Base-by-base conservation (phyloP, 352 stramenopile species). In the Saprolegnia parasitica region DNA sequence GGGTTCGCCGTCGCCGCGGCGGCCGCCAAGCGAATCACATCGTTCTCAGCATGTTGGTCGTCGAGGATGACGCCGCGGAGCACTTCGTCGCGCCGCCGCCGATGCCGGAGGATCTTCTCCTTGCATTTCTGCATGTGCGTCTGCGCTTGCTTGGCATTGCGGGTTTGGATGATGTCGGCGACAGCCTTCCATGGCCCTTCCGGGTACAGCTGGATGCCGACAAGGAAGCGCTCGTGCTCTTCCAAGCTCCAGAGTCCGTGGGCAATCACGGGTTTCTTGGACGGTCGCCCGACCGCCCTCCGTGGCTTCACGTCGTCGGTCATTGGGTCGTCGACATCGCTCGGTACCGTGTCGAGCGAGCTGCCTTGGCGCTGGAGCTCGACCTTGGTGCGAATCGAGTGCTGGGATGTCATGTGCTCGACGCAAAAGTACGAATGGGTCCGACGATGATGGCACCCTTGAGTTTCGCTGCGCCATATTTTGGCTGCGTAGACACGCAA, bases 121-220 rank as follows among this genome's bases (percentile, higher is more conserved):
- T 84, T 76, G 61, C 83, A 85, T 68, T 86, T 87, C 49, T 88
- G 80, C 37, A 78, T 77, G 67, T 89, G 81, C 0, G 81, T 89
- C 40, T 86, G 80, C 55, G 82, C 76, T 71, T 89, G 81, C 0
- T 80, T 80, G 21, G 83, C 78, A 40, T 74, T 80, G 49, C 81
- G 80, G 10, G 80, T 87, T 52, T 76, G 73, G 24, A 89, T 73
- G 60, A 77, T 71, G 20, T 72, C 76, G 1, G 78, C 78, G 16
- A 89, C 65, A 18, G 73, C 76, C 24, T 77, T 78, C 81, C 81
- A 89, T 24, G 81, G 80, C 0, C 81, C 81, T 26, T 80, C 50
- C 2, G 81, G 81, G 60, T 81, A 87, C 20, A 81, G 55, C 42
- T 80, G 77, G 49, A 89, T 74, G 37, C 74, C 80, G 10, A 78